These are phyloP conservation scores for Westerdykella sp. DNA, from an alignment of 2,329 filamentous ascomycete species.

Conservation along the genomic window DNA sequence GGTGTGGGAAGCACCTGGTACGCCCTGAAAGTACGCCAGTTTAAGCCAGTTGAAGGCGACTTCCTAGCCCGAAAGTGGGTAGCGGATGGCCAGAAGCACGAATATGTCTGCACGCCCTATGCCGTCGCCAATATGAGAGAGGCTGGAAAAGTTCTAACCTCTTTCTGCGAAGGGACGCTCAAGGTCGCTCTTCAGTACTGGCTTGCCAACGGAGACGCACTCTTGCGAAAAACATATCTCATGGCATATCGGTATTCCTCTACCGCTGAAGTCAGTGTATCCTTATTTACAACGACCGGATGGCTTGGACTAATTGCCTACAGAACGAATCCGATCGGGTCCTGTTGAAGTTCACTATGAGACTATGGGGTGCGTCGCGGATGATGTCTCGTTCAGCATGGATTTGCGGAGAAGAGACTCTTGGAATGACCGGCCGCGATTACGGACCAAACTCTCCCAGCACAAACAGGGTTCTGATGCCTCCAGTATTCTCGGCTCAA, in stretches of 20 bases:
- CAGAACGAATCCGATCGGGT: background rate
- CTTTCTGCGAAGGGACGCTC: background rate
- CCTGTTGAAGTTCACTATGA: background rate
- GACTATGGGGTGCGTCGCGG: constrained; percentile 2
- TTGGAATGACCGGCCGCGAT: constrained; percentile 2
- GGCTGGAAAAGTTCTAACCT: background rate
- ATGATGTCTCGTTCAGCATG: constrained; percentile 1
- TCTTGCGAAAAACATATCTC: constrained; percentile 1
- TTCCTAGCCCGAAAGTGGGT: background rate
- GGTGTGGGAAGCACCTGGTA: constrained; percentile 1
- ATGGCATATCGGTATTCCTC: constrained; percentile 4
- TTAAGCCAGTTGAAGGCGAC: constrained; percentile 2
- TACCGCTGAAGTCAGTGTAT: background rate
- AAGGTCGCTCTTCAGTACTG: background rate
- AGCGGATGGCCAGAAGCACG: background rate
- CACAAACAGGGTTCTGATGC: constrained; percentile 1
- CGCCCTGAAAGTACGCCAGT: constrained; percentile 1
- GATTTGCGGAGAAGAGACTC: constrained; percentile 2
- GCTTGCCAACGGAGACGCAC: background rate
- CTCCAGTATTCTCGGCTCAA: constrained; percentile 4
- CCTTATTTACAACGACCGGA: too few relatives aligned
- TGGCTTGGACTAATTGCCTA: background rate
- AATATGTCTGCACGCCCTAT: background rate
- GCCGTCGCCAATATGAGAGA: constrained; percentile 3
- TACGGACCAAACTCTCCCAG: constrained; percentile 1